These are phyloP conservation scores for Neoboletus subvelutipes DNA, from an alignment of 768 basidiomycete genomes.

Conservation along the genomic window DNA sequence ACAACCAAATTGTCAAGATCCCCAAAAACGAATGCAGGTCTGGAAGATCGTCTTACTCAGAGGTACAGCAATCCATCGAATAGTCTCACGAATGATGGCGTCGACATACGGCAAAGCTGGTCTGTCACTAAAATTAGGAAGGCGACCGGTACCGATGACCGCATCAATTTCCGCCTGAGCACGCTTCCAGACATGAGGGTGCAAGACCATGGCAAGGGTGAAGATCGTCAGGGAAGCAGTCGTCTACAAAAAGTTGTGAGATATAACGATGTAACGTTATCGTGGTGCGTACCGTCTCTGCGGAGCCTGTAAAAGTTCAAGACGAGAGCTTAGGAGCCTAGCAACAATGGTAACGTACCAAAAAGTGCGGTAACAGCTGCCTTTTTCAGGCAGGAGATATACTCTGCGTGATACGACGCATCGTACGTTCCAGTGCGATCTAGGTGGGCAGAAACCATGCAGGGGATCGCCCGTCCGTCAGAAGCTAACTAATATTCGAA, in stretches of 20 bases:
- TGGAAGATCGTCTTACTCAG: background rate
- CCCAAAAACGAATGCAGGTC: background rate
- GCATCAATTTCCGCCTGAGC: background rate
- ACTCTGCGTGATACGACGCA: background rate
- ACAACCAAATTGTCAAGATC: background rate
- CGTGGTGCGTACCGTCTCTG: background rate
- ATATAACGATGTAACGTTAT: background rate
- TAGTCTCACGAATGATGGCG: slow-evolving; percentile 7
- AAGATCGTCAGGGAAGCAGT: background rate
- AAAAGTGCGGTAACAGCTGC: background rate
- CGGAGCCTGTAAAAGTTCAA: background rate
- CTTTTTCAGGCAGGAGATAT: background rate
- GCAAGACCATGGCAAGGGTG: background rate
- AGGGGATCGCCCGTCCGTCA: background rate
- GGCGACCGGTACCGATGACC: background rate
- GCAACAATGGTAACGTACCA: background rate
- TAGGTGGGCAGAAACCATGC: slow-evolving; percentile 3
- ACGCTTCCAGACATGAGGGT: background rate
- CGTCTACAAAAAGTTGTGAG: background rate
- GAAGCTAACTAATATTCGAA: background rate
- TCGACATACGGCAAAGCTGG: slow-evolving; percentile 7
- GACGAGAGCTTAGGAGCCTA: background rate
- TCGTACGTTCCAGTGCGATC: background rate
- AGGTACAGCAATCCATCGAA: slow-evolving; percentile 1
- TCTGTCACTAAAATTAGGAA: background rate